Evolutionary conservation across 805 yeast species (phyloP).

Genomic region (Kodamaea nitidulidarum): DNA sequence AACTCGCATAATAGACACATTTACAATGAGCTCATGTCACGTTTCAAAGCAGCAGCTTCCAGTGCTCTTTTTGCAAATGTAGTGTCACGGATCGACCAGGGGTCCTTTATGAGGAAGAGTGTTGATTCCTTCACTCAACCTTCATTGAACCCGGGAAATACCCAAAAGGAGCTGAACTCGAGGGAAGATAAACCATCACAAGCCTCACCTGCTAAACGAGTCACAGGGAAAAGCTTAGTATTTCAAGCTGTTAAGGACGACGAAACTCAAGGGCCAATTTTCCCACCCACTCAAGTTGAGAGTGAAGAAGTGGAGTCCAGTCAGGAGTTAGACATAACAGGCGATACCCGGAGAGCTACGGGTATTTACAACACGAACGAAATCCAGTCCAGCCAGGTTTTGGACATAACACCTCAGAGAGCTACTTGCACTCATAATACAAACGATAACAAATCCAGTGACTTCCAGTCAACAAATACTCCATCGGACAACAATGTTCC

Average conservation of each 20-base stretch:
- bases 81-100: constrained; percentile 4
- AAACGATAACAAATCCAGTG: too few species aligned
- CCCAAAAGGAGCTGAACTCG: not conserved
- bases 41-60: constrained; percentile 1
- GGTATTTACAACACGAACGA: too few species aligned
- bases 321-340: not conserved
- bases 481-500: too few species aligned
- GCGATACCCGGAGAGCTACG: too few species aligned
- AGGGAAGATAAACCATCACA: not conserved
- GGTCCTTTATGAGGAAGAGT: constrained; percentile 5
- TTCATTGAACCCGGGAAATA: constrained; percentile 5
- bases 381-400: too few species aligned
- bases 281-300: constrained; percentile 6
- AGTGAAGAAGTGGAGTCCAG: not conserved
- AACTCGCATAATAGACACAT: not conserved
- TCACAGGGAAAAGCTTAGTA: constrained; percentile 5
- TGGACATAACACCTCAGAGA: not conserved
- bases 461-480: too few species aligned
- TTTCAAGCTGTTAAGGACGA: constrained; percentile 6
- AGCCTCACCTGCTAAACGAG: not conserved
- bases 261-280: constrained; percentile 6
- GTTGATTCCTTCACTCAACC: not conserved
- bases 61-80: not conserved
- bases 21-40: constrained; percentile 2
- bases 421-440: not conserved